These are phyloP conservation scores for Penicillium sp. DNA, from an alignment of 2,329 filamentous ascomycete species.

Conservation along the genomic window DNA sequence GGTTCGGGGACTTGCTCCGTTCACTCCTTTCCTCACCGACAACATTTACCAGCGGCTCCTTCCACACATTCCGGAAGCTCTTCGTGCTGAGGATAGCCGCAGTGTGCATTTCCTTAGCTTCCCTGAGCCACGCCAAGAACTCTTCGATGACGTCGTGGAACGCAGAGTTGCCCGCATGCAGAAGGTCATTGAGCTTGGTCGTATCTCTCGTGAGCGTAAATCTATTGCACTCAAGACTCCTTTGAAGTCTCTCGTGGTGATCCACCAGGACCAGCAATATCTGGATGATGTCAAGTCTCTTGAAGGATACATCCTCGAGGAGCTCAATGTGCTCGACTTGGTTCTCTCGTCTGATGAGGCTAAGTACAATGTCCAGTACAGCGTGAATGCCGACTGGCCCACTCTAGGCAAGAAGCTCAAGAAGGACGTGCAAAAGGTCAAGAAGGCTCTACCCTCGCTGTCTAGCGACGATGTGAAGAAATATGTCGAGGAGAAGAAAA, in stretches of 20 bases:
- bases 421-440: constrained; percentile 86
- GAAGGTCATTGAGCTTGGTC: constrained; percentile 83
- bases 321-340: constrained; percentile 83
- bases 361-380: constrained; percentile 88
- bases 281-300: constrained; percentile 80
- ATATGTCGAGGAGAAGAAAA: constrained; percentile 67
- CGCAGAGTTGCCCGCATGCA: constrained; percentile 87
- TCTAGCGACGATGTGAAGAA: constrained; percentile 73
- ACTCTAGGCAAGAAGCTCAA: constrained; percentile 94
- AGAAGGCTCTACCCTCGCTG: constrained; percentile 77
- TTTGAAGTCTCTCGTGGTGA: constrained; percentile 80
- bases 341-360: constrained; percentile 80
- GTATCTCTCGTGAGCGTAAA: constrained; percentile 78
- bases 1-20: constrained; percentile 80
- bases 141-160: constrained; percentile 83
- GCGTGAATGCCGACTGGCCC: constrained; percentile 85
- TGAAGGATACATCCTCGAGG: constrained; percentile 82
- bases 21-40: constrained; percentile 92
- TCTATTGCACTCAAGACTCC: constrained; percentile 85
- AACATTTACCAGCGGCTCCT: constrained; percentile 84
- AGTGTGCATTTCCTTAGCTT: constrained; percentile 91
- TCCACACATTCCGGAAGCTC: constrained; percentile 68
- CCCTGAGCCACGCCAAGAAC: constrained; percentile 78
- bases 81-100: constrained; percentile 65
- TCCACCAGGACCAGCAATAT: constrained; percentile 76